phyloP scores from a whole-genome alignment of 1,284 basidiomycete genomes.

The Peniophora sp. region DNA sequence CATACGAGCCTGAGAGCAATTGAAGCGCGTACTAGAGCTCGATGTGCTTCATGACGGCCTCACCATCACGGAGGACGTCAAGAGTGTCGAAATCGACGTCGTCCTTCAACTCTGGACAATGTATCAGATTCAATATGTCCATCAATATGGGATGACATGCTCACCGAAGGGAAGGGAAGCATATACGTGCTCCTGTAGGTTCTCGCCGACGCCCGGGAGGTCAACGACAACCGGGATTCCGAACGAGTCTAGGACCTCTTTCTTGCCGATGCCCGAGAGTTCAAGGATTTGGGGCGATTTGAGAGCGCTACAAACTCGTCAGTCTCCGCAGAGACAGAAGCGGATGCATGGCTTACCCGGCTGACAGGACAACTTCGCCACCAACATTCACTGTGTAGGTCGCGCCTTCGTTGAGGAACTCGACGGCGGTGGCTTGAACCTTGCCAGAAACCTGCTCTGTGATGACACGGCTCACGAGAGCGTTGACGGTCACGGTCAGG shows the following conservation, averaged over 20 bases:
- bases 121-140: neutral
- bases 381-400: slow-evolving; percentile 20
- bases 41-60: slow-evolving; percentile 9
- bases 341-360: slow-evolving; percentile 11
- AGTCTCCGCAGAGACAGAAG: slow-evolving; percentile 11
- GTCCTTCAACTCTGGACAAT: slow-evolving; percentile 4
- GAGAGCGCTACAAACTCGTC: slow-evolving; percentile 45
- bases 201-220: slow-evolving; percentile 27
- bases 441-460: slow-evolving; percentile 5
- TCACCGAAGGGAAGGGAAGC: slow-evolving; percentile 13
- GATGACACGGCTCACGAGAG: slow-evolving; percentile 8
- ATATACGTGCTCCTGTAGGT: slow-evolving; percentile 23
- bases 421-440: slow-evolving; percentile 21
- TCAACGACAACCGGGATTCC: slow-evolving; percentile 24
- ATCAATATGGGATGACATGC: neutral
- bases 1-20: neutral
- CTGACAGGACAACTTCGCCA: slow-evolving; percentile 27
- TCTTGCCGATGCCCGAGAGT: slow-evolving; percentile 31
- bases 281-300: slow-evolving; percentile 40
- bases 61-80: slow-evolving; percentile 11
- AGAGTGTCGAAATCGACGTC: slow-evolving; percentile 9
- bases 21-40: slow-evolving; percentile 14
- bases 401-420: slow-evolving; percentile 18
- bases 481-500: slow-evolving; percentile 13
- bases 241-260: slow-evolving; percentile 18